phyloP scores from a whole-genome alignment of 192 early-diverging fungal genomes.

The Coemansia sp. region DNA sequence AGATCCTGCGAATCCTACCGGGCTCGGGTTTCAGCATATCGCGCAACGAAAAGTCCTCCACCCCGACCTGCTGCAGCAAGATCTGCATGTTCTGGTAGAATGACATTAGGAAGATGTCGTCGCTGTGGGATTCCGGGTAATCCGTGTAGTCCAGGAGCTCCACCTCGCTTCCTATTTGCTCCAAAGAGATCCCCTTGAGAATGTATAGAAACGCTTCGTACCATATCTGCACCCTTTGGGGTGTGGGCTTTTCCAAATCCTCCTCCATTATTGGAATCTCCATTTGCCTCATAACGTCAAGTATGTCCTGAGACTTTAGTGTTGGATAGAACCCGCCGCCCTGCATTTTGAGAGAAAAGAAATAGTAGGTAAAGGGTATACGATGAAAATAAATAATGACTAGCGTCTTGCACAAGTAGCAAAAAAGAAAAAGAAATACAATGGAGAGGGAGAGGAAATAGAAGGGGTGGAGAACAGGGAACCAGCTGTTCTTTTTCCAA shows the following conservation, averaged over 20 bases:
- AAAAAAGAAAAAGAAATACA: background rate
- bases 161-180: slow-evolving; percentile 49
- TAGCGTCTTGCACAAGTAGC: background rate
- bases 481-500: background rate
- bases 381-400: background rate
- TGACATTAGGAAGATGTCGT: slow-evolving; percentile 63
- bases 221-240: slow-evolving; percentile 65
- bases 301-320: slow-evolving; percentile 71
- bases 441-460: no score
- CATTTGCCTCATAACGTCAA: slow-evolving; percentile 76
- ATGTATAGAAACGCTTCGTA: slow-evolving; percentile 74
- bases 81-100: slow-evolving; percentile 68
- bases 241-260: slow-evolving; percentile 72
- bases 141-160: slow-evolving; percentile 44
- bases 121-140: slow-evolving; percentile 64
- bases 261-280: slow-evolving; percentile 70
- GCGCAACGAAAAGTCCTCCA: slow-evolving; percentile 72
- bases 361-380: background rate
- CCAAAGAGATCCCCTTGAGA: slow-evolving; percentile 64
- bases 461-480: no score
- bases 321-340: slow-evolving; percentile 62
- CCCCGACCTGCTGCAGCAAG: slow-evolving; percentile 70
- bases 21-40: slow-evolving; percentile 83
- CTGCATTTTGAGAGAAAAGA: slow-evolving; percentile 23
- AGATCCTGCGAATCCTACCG: slow-evolving; percentile 62